Percentiles rank a stretch among this genome's conserved stretches.
Evolutionary conservation across 2,329 filamentous ascomycete species (phyloP).

Genomic region (Aureobasidium lini): DNA sequence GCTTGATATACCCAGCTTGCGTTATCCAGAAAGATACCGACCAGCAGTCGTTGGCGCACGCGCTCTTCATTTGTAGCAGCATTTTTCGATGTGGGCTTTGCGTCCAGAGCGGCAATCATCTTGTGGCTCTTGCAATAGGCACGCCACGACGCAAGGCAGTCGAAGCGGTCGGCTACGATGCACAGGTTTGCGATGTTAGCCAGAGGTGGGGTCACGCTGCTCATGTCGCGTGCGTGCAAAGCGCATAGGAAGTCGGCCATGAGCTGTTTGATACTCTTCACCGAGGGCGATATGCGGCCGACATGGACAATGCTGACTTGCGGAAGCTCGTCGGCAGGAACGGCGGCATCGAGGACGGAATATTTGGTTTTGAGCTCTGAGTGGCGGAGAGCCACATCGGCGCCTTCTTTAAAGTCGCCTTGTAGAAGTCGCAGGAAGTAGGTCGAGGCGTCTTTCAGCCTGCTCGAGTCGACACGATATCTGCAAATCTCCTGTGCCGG

Average conservation of each 20-base stretch:
- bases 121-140: constrained; percentile 45
- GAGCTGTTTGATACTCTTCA: constrained; percentile 44
- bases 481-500: constrained; percentile 43
- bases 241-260: constrained; percentile 61
- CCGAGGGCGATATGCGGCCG: constrained; percentile 58
- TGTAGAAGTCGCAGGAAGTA: constrained; percentile 64
- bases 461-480: constrained; percentile 54
- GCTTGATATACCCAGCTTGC: constrained; percentile 52
- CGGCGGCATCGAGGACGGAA: constrained; percentile 41
- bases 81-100: constrained; percentile 36
- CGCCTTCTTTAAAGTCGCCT: constrained; percentile 57
- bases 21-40: constrained; percentile 58
- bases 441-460: constrained; percentile 54
- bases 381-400: constrained; percentile 46
- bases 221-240: constrained; percentile 50
- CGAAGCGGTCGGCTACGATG: constrained; percentile 66
- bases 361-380: constrained; percentile 40
- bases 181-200: constrained; percentile 60
- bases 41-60: constrained; percentile 61
- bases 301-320: constrained; percentile 58
- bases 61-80: constrained; percentile 49
- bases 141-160: constrained; percentile 51
- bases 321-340: constrained; percentile 50
- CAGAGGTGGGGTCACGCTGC: constrained; percentile 39
- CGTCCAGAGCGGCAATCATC: constrained; percentile 35